Percentiles rank a stretch among this genome's conserved stretches.
Conservation (phyloP, 1,284 basidiomycete genomes). For the Irpex lacteus region DNA sequence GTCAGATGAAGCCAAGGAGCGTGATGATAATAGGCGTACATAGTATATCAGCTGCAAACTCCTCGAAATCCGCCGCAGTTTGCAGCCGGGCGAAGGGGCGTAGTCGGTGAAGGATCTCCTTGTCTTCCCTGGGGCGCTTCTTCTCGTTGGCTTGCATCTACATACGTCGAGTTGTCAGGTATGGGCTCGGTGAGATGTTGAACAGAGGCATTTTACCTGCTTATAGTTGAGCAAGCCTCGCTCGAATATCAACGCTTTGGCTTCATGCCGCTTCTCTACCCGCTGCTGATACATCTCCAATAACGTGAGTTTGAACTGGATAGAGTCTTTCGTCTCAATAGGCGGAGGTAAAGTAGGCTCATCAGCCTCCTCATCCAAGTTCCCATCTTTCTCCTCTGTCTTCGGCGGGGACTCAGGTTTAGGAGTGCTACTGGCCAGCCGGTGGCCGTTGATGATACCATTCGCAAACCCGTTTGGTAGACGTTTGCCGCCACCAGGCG, state of each 20-base stretch:
- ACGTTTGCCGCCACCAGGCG: conserved; percentile 28
- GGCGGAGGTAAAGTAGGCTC: conserved; percentile 71
- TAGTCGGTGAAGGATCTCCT: conserved; percentile 85
- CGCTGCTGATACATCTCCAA: conserved; percentile 93
- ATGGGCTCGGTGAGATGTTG: conserved; percentile 3
- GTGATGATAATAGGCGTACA: conserved; percentile 50
- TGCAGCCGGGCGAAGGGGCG: conserved; percentile 93
- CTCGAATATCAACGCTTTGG: conserved; percentile 92
- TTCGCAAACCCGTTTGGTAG: conserved; percentile 45
- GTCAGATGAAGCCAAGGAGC: conserved; percentile 2
- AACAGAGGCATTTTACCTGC: conserved; percentile 56
- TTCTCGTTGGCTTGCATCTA: conserved; percentile 91
- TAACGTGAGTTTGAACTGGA: conserved; percentile 88
- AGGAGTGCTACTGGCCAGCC: conserved; percentile 17
- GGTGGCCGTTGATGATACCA: conserved; percentile 42
- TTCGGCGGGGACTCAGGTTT: conserved; percentile 25
- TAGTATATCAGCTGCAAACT: conserved; percentile 84
- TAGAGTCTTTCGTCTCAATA: conserved; percentile 83
- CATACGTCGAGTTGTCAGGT: background rate
- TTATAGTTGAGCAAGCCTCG: conserved; percentile 92
- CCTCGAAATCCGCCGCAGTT: conserved; percentile 90
- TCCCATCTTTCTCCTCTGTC: conserved; percentile 44
- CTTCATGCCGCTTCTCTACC: conserved; percentile 85
- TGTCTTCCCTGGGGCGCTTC: conserved; percentile 88
- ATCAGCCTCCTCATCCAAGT: conserved; percentile 43